A percentile compares a stretch with the other conserved stretches of the same genome.
Evolutionary conservation across 2,329 filamentous ascomycete genomes (phyloP).

Genomic region (Calonectria hongkongensis): DNA sequence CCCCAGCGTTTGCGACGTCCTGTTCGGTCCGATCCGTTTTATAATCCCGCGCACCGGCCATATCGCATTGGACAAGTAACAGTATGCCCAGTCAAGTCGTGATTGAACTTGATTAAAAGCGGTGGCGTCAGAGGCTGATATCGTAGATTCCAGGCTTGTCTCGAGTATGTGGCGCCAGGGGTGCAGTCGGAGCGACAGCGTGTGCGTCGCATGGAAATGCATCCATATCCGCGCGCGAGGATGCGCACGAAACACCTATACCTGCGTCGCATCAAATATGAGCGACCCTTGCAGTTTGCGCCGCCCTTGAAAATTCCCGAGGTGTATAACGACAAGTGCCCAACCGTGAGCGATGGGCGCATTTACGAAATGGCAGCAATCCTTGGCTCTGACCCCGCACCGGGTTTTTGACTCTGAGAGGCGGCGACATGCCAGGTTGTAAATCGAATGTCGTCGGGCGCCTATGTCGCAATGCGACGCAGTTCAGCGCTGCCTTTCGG

Average conservation of each 20-base stretch:
- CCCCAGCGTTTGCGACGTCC: not conserved
- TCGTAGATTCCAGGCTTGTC: not conserved
- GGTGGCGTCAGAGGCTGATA: slow-evolving; percentile 13
- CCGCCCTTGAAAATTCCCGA: not conserved
- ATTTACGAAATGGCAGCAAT: slow-evolving; percentile 14
- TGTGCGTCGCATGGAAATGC: slow-evolving; percentile 19
- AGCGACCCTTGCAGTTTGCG: too few species aligned
- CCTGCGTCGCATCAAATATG: not conserved
- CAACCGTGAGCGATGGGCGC: slow-evolving; percentile 12
- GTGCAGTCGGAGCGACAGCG: not conserved
- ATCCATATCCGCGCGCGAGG: not conserved
- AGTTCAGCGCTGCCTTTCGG: slow-evolving; percentile 37
- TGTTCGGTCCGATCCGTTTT: slow-evolving; percentile 1
- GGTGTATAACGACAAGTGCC: not conserved
- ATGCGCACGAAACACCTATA: not conserved
- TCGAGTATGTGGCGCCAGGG: not conserved
- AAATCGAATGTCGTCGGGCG: slow-evolving; percentile 18
- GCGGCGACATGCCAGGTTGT: not conserved
- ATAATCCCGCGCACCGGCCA: not conserved
- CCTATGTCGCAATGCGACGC: slow-evolving; percentile 30
- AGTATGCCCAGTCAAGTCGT: not conserved
- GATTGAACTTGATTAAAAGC: not conserved
- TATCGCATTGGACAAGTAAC: not conserved
- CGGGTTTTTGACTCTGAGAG: not conserved
- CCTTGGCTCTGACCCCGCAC: slow-evolving; percentile 25